A percentile compares a stretch with the other conserved stretches of the same genome.
Evolutionary conservation across 306 rosid species (phyloP).

Genomic region (Vigna unguiculata): DNA sequence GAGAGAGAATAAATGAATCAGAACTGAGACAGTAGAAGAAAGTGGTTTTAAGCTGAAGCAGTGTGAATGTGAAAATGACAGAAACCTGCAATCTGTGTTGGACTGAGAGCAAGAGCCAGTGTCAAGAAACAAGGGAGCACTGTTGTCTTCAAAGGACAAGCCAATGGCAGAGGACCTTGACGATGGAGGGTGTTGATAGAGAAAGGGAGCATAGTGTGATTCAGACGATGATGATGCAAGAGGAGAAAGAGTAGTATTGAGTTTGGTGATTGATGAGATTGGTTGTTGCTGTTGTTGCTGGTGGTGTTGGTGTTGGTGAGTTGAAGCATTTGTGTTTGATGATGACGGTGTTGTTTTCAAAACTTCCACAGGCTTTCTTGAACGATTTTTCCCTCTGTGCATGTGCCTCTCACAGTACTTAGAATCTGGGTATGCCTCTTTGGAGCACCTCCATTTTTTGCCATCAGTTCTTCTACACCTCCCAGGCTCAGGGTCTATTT

Average conservation of each 20-base stretch:
- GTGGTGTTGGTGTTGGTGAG: too few species aligned
- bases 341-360: constrained; percentile 57
- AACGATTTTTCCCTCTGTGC: constrained; percentile 98
- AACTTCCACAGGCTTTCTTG: constrained; percentile 99
- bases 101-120: constrained; percentile 60
- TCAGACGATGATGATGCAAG: constrained; percentile 54
- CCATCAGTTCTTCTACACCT: constrained; percentile 97
- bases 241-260: constrained; percentile 39
- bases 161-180: constrained; percentile 56
- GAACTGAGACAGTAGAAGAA: background rate
- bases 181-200: constrained; percentile 43
- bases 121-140: constrained; percentile 65
- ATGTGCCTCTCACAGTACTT: constrained; percentile 97
- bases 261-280: constrained; percentile 53
- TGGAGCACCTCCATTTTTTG: constrained; percentile 94
- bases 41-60: background rate
- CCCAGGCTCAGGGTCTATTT: constrained; percentile 92
- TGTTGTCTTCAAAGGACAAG: constrained; percentile 66
- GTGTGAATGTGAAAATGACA: background rate
- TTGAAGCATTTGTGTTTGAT: constrained; percentile 34
- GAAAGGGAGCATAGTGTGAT: constrained; percentile 45
- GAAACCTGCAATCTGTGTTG: constrained; percentile 67
- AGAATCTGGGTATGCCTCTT: constrained; percentile 86
- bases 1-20: background rate
- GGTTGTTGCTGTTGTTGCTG: too few species aligned